phyloP scores from a whole-genome alignment of 495 filamentous ascomycete species.

The Gamarada debralockiae region DNA sequence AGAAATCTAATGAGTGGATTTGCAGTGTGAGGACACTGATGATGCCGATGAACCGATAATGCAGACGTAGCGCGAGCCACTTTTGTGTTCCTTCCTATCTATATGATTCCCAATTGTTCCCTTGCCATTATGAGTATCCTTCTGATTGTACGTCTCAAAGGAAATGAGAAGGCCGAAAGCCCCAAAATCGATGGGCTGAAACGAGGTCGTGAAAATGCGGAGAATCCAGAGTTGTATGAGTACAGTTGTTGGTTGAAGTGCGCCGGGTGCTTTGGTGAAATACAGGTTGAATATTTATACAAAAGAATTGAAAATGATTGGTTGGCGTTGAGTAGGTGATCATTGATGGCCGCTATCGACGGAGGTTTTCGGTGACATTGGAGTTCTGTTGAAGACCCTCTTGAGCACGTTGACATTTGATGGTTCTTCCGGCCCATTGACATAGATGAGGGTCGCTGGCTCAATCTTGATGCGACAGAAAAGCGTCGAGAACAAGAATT shows the following conservation, averaged over 20 bases:
- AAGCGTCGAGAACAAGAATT: slow-evolving; percentile 89
- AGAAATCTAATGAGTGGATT: slow-evolving; percentile 9
- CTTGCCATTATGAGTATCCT: slow-evolving; percentile 3
- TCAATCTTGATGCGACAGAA: slow-evolving; percentile 79
- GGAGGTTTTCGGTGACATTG: slow-evolving; percentile 22
- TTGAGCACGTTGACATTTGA: slow-evolving; percentile 41
- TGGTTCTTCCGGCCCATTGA: slow-evolving; percentile 31
- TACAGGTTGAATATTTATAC: slow-evolving; percentile 21
- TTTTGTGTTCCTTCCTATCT: slow-evolving; percentile 25
- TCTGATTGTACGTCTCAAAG: slow-evolving; percentile 10
- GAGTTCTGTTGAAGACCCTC: slow-evolving; percentile 42
- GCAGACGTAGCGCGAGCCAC: slow-evolving; percentile 27
- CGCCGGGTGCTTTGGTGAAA: slow-evolving; percentile 6
- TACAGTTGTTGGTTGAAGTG: slow-evolving; percentile 8
- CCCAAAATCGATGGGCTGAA: neutral
- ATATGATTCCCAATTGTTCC: slow-evolving; percentile 14
- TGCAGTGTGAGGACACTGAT: neutral
- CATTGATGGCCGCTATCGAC: slow-evolving; percentile 9
- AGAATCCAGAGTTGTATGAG: slow-evolving; percentile 10
- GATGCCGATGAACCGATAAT: slow-evolving; percentile 5
- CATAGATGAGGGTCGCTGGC: slow-evolving; percentile 48
- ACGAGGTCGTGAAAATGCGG: slow-evolving; percentile 2
- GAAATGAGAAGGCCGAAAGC: slow-evolving; percentile 4
- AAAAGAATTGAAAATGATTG: slow-evolving; percentile 16
- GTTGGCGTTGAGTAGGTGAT: neutral